A percentile compares a stretch with the other conserved stretches of the same genome.
These are phyloP conservation scores for Penicillium herquei DNA, from an alignment of 495 filamentous ascomycete genomes.

Conservation along the genomic window DNA sequence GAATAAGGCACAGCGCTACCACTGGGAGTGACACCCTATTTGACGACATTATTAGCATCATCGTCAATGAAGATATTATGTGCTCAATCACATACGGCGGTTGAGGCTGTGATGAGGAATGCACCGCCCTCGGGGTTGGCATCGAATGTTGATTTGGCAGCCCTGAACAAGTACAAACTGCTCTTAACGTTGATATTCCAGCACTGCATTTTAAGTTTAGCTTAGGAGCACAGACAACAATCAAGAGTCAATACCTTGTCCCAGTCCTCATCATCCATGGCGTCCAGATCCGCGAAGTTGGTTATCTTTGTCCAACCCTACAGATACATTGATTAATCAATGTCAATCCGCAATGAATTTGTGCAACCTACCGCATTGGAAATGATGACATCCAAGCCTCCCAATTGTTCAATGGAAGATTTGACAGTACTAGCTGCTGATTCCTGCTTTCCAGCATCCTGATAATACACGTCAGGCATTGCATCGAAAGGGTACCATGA, in stretches of 20 bases:
- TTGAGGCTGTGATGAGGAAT: slow-evolving; percentile 66
- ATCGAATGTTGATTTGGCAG: slow-evolving; percentile 63
- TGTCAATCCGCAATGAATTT: neutral
- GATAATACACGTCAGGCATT: neutral
- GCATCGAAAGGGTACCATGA: no score
- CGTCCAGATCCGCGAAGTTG: slow-evolving; percentile 60
- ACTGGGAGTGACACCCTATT: slow-evolving; percentile 41
- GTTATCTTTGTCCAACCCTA: slow-evolving; percentile 69
- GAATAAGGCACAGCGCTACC: slow-evolving; percentile 66
- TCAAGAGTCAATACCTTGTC: slow-evolving; percentile 49
- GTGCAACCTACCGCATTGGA: slow-evolving; percentile 62
- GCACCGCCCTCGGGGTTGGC: slow-evolving; percentile 67
- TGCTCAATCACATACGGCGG: slow-evolving; percentile 43
- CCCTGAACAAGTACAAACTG: slow-evolving; percentile 59
- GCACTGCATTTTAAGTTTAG: slow-evolving; percentile 42
- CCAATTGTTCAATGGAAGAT: slow-evolving; percentile 55
- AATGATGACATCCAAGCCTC: slow-evolving; percentile 68
- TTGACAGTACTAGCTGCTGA: slow-evolving; percentile 56
- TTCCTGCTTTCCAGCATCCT: slow-evolving; percentile 58
- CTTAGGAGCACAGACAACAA: neutral
- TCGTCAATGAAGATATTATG: neutral
- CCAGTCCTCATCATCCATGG: slow-evolving; percentile 65
- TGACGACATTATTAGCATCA: neutral
- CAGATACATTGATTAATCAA: neutral
- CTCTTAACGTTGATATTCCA: slow-evolving; percentile 70